A percentile compares a stretch with the other conserved stretches of the same genome.
phyloP scores from a whole-genome alignment of 352 stramenopile species.

The Phytophthora aleatoria region DNA sequence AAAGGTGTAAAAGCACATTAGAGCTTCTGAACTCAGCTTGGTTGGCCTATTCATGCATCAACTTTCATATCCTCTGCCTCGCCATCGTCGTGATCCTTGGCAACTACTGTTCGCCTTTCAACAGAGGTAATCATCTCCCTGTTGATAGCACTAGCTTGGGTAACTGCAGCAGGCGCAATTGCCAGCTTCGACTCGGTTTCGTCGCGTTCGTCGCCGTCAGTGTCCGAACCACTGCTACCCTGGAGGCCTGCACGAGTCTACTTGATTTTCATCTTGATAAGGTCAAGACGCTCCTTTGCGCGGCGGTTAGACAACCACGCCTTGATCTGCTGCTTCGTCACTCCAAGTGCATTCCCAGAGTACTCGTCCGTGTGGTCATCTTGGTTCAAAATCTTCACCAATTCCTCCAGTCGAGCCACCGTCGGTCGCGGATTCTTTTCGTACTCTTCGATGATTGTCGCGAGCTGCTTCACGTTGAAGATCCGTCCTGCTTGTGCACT shows the following conservation, averaged over 20 bases:
- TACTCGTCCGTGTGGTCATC: slow-evolving; percentile 69
- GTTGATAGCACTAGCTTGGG: slow-evolving; percentile 17
- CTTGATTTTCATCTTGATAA: slow-evolving; percentile 83
- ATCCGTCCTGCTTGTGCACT: slow-evolving; percentile 65
- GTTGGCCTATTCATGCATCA: slow-evolving; percentile 33
- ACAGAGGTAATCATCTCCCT: slow-evolving; percentile 4
- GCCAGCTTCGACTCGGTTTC: slow-evolving; percentile 19
- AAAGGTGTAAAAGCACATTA: slow-evolving; percentile 34
- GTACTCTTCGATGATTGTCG: slow-evolving; percentile 85
- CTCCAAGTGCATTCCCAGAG: slow-evolving; percentile 41
- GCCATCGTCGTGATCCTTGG: slow-evolving; percentile 43
- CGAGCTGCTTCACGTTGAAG: slow-evolving; percentile 87
- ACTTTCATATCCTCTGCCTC: slow-evolving; percentile 39
- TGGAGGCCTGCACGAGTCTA: slow-evolving; percentile 34
- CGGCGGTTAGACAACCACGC: slow-evolving; percentile 86
- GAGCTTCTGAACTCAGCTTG: slow-evolving; percentile 20
- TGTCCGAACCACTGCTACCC: slow-evolving; percentile 42
- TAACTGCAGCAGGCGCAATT: slow-evolving; percentile 10
- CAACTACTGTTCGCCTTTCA: slow-evolving; percentile 12
- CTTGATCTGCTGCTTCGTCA: slow-evolving; percentile 86
- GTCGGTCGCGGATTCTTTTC: slow-evolving; percentile 80
- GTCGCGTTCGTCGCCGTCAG: slow-evolving; percentile 44
- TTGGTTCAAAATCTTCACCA: slow-evolving; percentile 76
- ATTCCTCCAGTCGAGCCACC: slow-evolving; percentile 64
- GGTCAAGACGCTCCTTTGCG: slow-evolving; percentile 77